These are phyloP conservation scores for Lentinula guzmanii DNA, from an alignment of 768 basidiomycete species.

Conservation along the genomic window DNA sequence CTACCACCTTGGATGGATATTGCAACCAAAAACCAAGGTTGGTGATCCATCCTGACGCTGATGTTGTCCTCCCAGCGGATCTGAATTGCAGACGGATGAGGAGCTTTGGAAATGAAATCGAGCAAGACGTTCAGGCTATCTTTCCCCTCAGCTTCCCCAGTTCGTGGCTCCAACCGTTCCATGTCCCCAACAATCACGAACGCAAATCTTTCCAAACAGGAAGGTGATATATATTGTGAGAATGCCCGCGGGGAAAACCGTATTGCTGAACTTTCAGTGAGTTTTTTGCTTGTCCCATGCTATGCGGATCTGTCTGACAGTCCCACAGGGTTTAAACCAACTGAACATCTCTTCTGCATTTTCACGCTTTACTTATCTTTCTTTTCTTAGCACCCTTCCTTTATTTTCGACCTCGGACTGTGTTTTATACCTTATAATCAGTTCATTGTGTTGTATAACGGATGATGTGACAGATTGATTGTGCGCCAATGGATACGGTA, in stretches of 20 bases:
- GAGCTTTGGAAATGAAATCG: neutral
- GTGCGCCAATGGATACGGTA: neutral
- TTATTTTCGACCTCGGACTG: neutral
- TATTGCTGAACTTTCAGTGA: conserved; percentile 39
- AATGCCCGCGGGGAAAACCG: conserved; percentile 46
- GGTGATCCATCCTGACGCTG: neutral
- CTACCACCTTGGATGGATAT: neutral
- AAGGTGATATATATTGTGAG: conserved; percentile 11
- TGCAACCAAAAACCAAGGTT: neutral
- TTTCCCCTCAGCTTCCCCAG: neutral
- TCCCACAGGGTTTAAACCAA: neutral
- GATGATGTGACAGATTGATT: neutral
- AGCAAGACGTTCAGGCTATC: neutral
- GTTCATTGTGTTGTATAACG: neutral
- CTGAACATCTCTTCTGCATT: no score
- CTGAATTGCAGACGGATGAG: neutral
- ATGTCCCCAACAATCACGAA: neutral
- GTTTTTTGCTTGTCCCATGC: neutral
- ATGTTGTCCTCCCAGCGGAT: neutral
- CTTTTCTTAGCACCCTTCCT: neutral
- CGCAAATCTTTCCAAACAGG: neutral
- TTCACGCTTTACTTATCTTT: neutral
- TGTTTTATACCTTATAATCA: neutral
- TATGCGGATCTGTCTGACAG: neutral
- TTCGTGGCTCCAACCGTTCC: neutral